Conservation (phyloP, 495 filamentous ascomycete species). For the Acidomyces sp. region DNA sequence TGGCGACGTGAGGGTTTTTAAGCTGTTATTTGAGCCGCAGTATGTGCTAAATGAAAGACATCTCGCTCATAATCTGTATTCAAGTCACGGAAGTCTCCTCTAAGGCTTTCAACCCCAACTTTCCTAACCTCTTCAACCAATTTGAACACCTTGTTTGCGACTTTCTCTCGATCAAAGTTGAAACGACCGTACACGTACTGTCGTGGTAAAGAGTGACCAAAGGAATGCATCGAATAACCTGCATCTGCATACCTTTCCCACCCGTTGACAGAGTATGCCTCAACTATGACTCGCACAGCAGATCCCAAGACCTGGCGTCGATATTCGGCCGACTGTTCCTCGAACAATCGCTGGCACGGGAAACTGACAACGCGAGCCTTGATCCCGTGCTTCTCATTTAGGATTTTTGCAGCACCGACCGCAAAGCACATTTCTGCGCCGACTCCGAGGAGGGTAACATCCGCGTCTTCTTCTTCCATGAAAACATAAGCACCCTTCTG, state of each 20-base stretch:
- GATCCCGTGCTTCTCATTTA: constrained; percentile 27
- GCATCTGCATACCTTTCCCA: constrained; percentile 50
- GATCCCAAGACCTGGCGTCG: constrained; percentile 30
- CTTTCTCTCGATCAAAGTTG: constrained; percentile 35
- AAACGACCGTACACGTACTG: constrained; percentile 42
- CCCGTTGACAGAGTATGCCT: constrained; percentile 42
- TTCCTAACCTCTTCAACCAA: constrained; percentile 10
- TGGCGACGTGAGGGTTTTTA: too few species aligned
- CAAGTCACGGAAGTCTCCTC: constrained; percentile 13
- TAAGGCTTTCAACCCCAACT: constrained; percentile 9
- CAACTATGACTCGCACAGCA: constrained; percentile 39
- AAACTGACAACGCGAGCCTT: constrained; percentile 40
- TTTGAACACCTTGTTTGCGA: constrained; percentile 28
- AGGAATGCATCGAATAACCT: constrained; percentile 34
- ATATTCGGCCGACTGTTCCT: constrained; percentile 38
- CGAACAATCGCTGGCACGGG: constrained; percentile 43
- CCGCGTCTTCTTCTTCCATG: constrained; percentile 30
- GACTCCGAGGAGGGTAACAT: constrained; percentile 38
- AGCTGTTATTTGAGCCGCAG: constrained; percentile 2
- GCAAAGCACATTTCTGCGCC: constrained; percentile 38
- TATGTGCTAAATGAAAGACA: constrained; percentile 10
- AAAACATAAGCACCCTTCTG: constrained; percentile 38
- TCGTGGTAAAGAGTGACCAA: constrained; percentile 40
- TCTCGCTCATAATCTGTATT: constrained; percentile 10
- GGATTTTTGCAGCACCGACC: constrained; percentile 27